A percentile compares a stretch with the other conserved stretches of the same genome.
These are phyloP conservation scores for Drosera capensis DNA, from an alignment of 148 eudicot species.

Conservation along the genomic window DNA sequence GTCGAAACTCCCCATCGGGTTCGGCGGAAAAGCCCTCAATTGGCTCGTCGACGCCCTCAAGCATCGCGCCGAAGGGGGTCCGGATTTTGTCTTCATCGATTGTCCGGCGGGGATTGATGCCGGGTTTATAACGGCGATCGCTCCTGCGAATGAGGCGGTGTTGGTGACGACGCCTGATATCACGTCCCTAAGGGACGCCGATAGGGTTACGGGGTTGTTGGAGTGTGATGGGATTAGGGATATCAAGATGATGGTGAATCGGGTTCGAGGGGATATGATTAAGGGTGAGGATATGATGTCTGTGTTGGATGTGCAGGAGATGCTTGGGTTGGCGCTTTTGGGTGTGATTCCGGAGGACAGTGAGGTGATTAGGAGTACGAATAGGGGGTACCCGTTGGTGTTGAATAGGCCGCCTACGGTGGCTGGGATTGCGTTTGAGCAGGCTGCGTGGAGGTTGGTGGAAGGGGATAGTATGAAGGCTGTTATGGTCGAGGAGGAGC, in stretches of 20 bases:
- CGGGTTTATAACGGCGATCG: conserved; percentile 87
- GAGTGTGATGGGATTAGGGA: conserved; percentile 96
- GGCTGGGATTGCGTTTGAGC: conserved; percentile 97
- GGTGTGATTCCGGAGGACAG: conserved; percentile 93
- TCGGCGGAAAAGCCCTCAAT: conserved; percentile 72
- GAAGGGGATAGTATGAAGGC: conserved; percentile 98
- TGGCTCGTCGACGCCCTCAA: conserved; percentile 92
- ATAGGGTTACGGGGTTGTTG: conserved; percentile 83
- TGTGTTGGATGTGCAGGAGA: conserved; percentile 91
- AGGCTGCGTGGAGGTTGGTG: conserved; percentile 94
- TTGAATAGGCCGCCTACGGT: conserved; percentile 81
- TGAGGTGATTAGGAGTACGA: conserved; percentile 93
- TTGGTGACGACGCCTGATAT: conserved; percentile 91
- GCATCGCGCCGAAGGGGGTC: conserved; percentile 49
- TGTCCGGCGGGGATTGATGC: conserved; percentile 98
- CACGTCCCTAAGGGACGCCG: conserved; percentile 73
- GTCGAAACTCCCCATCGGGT: conserved; percentile 74
- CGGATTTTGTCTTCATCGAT: conserved; percentile 77
- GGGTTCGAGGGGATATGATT: conserved; percentile 89
- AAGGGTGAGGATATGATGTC: conserved; percentile 99
- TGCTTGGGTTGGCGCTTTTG: conserved; percentile 78
- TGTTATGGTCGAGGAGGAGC: conserved; percentile 93
- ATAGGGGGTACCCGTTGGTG: conserved; percentile 85
- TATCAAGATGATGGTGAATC: conserved; percentile 89
- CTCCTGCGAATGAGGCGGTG: conserved; percentile 93